These are phyloP conservation scores for Candida andamanensis DNA, from an alignment of 805 yeast genomes.

Conservation along the genomic window DNA sequence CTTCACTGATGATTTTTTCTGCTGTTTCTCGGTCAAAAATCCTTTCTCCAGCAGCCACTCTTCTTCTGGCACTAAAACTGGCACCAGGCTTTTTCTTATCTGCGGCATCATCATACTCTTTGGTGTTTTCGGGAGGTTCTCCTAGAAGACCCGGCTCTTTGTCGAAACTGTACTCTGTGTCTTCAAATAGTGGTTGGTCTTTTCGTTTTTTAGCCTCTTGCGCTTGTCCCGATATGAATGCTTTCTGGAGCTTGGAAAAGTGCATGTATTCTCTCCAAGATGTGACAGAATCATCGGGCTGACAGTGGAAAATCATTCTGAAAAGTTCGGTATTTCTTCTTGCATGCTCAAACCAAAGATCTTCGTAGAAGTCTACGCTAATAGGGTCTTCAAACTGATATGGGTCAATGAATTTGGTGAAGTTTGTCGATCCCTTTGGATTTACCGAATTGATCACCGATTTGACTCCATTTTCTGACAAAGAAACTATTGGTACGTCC, in stretches of 20 bases:
- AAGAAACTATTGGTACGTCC: constrained; percentile 37
- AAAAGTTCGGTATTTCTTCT: constrained; percentile 75
- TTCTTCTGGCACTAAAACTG: constrained; percentile 17
- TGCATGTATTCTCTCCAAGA: constrained; percentile 88
- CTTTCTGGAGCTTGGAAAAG: constrained; percentile 53
- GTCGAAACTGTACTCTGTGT: constrained; percentile 8
- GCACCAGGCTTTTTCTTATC: constrained; percentile 12
- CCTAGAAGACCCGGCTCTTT: constrained; percentile 29
- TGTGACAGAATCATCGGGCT: constrained; percentile 89
- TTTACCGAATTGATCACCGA: constrained; percentile 34
- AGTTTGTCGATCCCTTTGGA: constrained; percentile 32
- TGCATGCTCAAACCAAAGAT: constrained; percentile 80
- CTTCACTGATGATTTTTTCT: constrained; percentile 59
- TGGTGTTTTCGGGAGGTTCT: constrained; percentile 22
- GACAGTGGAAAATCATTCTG: constrained; percentile 84
- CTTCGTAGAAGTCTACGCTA: constrained; percentile 75
- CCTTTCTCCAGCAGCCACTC: constrained; percentile 39
- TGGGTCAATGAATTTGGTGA: constrained; percentile 68
- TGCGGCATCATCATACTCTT: constrained; percentile 2
- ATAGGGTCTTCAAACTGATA: constrained; percentile 86
- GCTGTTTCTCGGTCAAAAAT: constrained; percentile 74
- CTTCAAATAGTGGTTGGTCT: constrained; percentile 14
- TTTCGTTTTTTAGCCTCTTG: constrained; percentile 29
- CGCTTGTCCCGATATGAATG: constrained; percentile 43
- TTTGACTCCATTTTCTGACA: constrained; percentile 39